phyloP scores from a whole-genome alignment of 169 alveolate genomes.

The Eimeria falciformis region DNA sequence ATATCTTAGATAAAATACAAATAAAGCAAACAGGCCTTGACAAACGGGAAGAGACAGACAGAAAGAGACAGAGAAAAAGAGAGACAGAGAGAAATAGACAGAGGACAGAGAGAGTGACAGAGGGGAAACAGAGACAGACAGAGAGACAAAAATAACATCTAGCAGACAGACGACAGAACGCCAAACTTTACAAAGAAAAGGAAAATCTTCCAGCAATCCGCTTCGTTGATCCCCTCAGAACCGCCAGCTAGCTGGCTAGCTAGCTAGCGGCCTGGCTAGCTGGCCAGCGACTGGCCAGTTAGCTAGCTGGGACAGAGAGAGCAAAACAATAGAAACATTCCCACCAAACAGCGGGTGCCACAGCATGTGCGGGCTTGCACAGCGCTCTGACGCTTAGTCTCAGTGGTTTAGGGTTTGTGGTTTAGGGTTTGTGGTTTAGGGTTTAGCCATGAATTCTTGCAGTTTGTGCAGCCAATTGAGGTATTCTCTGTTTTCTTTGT shows the following conservation, averaged over 20 bases:
- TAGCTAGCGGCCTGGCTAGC: not conserved
- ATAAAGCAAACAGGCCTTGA: not conserved
- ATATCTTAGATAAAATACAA: not conserved
- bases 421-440: conserved; percentile 23
- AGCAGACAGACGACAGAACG: not conserved
- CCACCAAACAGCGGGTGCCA: no score
- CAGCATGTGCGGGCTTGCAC: no score
- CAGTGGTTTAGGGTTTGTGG: not conserved
- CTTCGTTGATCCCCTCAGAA: not conserved
- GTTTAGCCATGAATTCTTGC: conserved; percentile 16
- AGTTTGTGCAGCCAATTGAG: conserved; percentile 72
- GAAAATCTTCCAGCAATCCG: not conserved
- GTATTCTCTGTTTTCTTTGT: conserved; percentile 85
- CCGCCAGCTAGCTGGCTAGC: not conserved
- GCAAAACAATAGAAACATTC: no score
- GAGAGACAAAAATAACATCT: not conserved
- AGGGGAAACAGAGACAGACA: not conserved
- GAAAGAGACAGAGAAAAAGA: not conserved
- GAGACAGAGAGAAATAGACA: no score
- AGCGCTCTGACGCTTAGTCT: no score
- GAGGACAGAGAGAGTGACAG: no score
- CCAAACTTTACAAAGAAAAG: not conserved
- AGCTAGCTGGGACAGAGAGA: no score
- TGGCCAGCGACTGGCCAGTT: no score
- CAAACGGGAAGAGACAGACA: not conserved